Conservation (phyloP, 192 early-diverging fungal genomes). For the Lunasporangiospora selenospora region DNA sequence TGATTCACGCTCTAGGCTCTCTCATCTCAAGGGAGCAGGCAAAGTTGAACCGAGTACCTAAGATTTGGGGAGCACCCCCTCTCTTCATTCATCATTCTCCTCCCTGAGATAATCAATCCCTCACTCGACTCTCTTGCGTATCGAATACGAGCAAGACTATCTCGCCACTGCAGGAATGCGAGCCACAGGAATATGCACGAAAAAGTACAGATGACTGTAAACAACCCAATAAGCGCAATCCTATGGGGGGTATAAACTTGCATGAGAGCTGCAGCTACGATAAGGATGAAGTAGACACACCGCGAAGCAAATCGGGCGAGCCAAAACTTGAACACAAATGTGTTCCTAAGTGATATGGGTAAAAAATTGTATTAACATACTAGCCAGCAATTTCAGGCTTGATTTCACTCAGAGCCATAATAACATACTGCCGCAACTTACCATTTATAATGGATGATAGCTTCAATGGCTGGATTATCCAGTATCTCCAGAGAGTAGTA, state of each 20-base stretch:
- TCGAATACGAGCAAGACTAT: too few relatives aligned
- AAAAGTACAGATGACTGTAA: not conserved
- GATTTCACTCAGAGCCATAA: too few relatives aligned
- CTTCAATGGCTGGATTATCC: conserved; percentile 25
- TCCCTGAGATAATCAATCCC: too few relatives aligned
- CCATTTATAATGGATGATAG: conserved; percentile 35
- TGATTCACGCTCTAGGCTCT: too few relatives aligned
- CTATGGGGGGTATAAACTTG: not conserved
- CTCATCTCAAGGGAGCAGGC: too few relatives aligned
- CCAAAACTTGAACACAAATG: not conserved
- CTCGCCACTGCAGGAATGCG: not conserved
- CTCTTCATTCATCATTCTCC: too few relatives aligned
- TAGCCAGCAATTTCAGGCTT: not conserved
- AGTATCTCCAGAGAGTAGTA: conserved; percentile 4
- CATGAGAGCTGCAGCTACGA: not conserved
- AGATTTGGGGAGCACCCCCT: too few relatives aligned
- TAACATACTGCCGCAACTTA: not conserved
- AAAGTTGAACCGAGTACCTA: too few relatives aligned
- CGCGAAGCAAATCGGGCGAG: not conserved
- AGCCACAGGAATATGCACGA: not conserved
- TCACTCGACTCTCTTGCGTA: not conserved
- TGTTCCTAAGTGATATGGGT: not conserved
- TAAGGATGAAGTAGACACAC: not conserved
- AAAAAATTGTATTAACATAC: not conserved
- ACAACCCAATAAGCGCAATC: not conserved